Percentiles rank a stretch among this genome's conserved stretches.
Conservation (phyloP, 208 protist species). For the Vickermania spadyakhi region DNA sequence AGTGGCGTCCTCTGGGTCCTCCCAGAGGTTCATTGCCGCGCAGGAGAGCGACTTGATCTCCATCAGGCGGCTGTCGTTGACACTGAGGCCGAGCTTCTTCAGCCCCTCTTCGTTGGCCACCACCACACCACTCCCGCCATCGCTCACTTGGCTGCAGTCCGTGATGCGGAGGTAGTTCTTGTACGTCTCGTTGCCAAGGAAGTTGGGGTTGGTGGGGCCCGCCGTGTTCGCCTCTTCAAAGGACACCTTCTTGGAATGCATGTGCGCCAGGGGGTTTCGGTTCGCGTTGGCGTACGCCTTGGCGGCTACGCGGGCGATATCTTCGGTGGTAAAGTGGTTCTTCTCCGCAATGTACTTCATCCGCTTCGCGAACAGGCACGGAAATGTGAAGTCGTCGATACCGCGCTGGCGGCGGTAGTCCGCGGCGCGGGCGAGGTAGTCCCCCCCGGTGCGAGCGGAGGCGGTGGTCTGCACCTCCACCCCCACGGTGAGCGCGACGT, state of each 20-base stretch:
- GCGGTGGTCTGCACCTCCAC: slow-evolving; percentile 87
- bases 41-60: slow-evolving; percentile 60
- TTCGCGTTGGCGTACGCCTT: slow-evolving; percentile 88
- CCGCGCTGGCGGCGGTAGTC: slow-evolving; percentile 79
- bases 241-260: slow-evolving; percentile 63
- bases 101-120: slow-evolving; percentile 78
- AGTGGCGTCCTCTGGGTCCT: slow-evolving; percentile 53
- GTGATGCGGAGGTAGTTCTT: slow-evolving; percentile 70
- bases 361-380: slow-evolving; percentile 83
- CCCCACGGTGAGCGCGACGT: slow-evolving; percentile 70
- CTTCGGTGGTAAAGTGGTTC: slow-evolving; percentile 77
- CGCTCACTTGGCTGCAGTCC: slow-evolving; percentile 89
- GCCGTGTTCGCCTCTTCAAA: slow-evolving; percentile 55
- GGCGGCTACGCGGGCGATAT: slow-evolving; percentile 73
- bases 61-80: slow-evolving; percentile 49
- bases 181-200: slow-evolving; percentile 79
- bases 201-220: slow-evolving; percentile 57
- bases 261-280: slow-evolving; percentile 86
- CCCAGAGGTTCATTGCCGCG: slow-evolving; percentile 68
- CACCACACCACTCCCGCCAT: slow-evolving; percentile 76
- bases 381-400: slow-evolving; percentile 90
- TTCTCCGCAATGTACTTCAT: slow-evolving; percentile 72
- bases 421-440: slow-evolving; percentile 86
- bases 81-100: slow-evolving; percentile 56
- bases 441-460: slow-evolving; percentile 61